Base-by-base conservation (phyloP, 768 basidiomycete genomes). In the Boletus reticulatus region DNA sequence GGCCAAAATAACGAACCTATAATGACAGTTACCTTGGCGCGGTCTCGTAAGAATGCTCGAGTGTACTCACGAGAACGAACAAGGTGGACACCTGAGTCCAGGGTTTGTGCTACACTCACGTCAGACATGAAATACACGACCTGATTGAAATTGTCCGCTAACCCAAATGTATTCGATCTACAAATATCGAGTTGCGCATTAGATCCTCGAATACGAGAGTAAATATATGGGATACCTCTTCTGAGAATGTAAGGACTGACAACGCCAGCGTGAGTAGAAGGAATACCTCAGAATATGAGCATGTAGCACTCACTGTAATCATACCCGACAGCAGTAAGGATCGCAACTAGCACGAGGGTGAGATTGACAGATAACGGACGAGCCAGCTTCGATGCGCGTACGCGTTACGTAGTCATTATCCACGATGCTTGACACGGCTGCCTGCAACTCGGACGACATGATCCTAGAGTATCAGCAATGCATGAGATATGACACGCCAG, bases 1-100 rank as follows among this genome's bases (percentile, higher is more conserved):
- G 54, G 13, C 62, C 57, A 7, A 14, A 22, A 22, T 64, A 64
- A 19, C 62, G 62, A 19, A 46, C 27, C 62, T 63, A 32, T 22
- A 10, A 19, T 7, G 4, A 20, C 0, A 36, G 19, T 58, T 11
- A 38, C 20, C 16, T 10, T 13, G 1, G 55, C 3, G 19, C 7
- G 9, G 0, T 13, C 1, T 31, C 3, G 1, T 12, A 6, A 8
- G 29, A 27, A 12, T 14, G 2, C 2, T 11, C 22, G 16, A 5
- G 46, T 6, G 13, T 39, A 27, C 45, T 3, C 39, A 50, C 58
- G 9, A 59, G 47, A 43, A 57, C 1, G 17, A 57, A 59, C 4
- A 59, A 10, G 4, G 19, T 45, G 12, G 58, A 52, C 13, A 59
- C 50, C 19, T 9, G 19, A 20, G 44, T 38, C 55, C 58, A 59